Percentiles rank a stretch among this genome's conserved stretches.
Conservation (phyloP, 2,329 filamentous ascomycete species). For the Cladosporium phlei region DNA sequence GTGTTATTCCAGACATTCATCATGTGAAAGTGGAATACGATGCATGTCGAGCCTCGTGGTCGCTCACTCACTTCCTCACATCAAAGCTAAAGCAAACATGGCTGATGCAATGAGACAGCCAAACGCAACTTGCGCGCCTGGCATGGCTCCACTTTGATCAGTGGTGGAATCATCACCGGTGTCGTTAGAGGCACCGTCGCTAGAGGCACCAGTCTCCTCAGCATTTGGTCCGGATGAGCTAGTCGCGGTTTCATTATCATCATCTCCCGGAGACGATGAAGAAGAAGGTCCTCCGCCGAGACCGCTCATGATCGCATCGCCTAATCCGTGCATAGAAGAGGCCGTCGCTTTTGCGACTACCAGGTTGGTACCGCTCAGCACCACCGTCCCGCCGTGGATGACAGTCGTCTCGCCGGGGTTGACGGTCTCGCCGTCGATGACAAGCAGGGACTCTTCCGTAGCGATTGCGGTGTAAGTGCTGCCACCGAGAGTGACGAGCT, state of each 20-base stretch:
- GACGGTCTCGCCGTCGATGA: slow-evolving; percentile 5
- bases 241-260: neutral
- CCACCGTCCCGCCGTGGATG: slow-evolving; percentile 1
- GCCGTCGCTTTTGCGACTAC: neutral
- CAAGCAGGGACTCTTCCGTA: neutral
- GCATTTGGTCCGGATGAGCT: neutral
- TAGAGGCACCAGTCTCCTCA: no score
- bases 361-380: slow-evolving; percentile 1
- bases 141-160: neutral
- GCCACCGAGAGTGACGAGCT: slow-evolving; percentile 3
- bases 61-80: neutral
- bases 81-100: neutral
- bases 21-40: no score
- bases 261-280: neutral
- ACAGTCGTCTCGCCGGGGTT: neutral
- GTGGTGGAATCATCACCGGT: no score
- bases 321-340: slow-evolving; percentile 1
- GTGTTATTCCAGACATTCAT: no score
- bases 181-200: no score
- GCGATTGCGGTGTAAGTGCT: slow-evolving; percentile 1
- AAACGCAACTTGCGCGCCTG: neutral
- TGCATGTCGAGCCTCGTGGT: no score
- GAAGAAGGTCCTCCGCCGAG: neutral
- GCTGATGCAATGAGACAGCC: neutral
- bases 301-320: slow-evolving; percentile 2